These are phyloP conservation scores for Chaetomium sp. DNA, from an alignment of 2,329 filamentous ascomycete genomes.

Conservation along the genomic window DNA sequence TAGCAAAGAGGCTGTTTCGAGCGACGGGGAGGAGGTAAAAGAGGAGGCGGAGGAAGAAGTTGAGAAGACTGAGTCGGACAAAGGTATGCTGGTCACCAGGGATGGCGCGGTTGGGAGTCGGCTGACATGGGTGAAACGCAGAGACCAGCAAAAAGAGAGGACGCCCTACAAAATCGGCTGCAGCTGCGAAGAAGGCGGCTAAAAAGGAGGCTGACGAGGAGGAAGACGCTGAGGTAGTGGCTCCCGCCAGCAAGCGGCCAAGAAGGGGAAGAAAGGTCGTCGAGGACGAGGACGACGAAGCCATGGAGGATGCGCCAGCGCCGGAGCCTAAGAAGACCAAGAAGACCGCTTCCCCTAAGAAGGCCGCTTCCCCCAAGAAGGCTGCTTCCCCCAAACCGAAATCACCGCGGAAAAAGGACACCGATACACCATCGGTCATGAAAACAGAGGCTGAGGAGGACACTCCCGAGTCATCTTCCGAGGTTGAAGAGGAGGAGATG, in stretches of 20 bases:
- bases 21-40: slow-evolving; percentile 18
- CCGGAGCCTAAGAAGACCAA: slow-evolving; percentile 36
- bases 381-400: slow-evolving; percentile 35
- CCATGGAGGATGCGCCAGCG: slow-evolving; percentile 43
- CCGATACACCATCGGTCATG: slow-evolving; percentile 38
- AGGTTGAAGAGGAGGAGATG: slow-evolving; percentile 56
- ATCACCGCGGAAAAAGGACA: slow-evolving; percentile 28
- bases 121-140: slow-evolving; percentile 12
- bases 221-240: slow-evolving; percentile 61
- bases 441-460: slow-evolving; percentile 53
- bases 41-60: slow-evolving; percentile 26
- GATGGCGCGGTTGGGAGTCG: slow-evolving; percentile 8
- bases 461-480: slow-evolving; percentile 48
- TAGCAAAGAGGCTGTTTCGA: slow-evolving; percentile 3
- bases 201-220: slow-evolving; percentile 48
- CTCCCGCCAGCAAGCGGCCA: slow-evolving; percentile 52
- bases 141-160: slow-evolving; percentile 49
- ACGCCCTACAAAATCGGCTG: slow-evolving; percentile 35
- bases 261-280: slow-evolving; percentile 51
- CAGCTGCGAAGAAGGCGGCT: slow-evolving; percentile 38
- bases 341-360: slow-evolving; percentile 34
- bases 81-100: slow-evolving; percentile 39
- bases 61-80: slow-evolving; percentile 40
- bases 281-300: slow-evolving; percentile 58
- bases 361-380: slow-evolving; percentile 27